Base-by-base conservation (phyloP, 179 eudicot genomes). In the Spinacia oleracea region DNA sequence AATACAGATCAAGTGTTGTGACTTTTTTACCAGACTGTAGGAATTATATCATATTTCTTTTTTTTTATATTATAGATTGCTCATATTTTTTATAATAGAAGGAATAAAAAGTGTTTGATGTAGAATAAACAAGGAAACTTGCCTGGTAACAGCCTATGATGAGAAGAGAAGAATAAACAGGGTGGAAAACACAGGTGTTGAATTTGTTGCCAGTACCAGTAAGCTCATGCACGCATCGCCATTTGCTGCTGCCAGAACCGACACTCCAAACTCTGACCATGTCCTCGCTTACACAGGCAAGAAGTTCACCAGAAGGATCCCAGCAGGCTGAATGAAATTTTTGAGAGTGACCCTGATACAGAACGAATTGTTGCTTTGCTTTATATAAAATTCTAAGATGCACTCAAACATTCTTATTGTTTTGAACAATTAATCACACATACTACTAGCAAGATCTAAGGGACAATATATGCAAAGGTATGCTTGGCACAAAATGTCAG, bases 81-180 rank as follows among this genome's bases (percentile, higher is more conserved):
- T n/a, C n/a, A n/a, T n/a, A n/a, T n/a, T n/a, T n/a, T n/a, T n/a
- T n/a, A n/a, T n/a, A n/a, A n/a, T n/a, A 16, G 23, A 53, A 46
- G 1, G 59, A 6, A 6, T 23, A 45, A 10, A 10, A 70, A 23
- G n/a, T 12, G 60, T 27, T 15, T 12, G 1, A 48, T 18, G 32
- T 73, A 53, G 29, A 55, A 73, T 21, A 27, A 21, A 42, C 21
- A 27, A 29, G 67, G 68, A 79, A 67, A 83, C 87, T 78, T 85
- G 82, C 92, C 92, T 89, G 87, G 80, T 88, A 82, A 63, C 86
- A 89, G 75, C 90, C 92, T 34, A 88, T 84, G 63, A 89, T 79
- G 75, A 89, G 43, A 53, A 88, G 73, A 73, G 86, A 81, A 64
- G 87, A 65, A 70, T 78, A 83, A 64, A 62, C 45, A 0, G 92